Conservation (phyloP, 2,329 filamentous ascomycete genomes). For the Blastomyces gilchristii region DNA sequence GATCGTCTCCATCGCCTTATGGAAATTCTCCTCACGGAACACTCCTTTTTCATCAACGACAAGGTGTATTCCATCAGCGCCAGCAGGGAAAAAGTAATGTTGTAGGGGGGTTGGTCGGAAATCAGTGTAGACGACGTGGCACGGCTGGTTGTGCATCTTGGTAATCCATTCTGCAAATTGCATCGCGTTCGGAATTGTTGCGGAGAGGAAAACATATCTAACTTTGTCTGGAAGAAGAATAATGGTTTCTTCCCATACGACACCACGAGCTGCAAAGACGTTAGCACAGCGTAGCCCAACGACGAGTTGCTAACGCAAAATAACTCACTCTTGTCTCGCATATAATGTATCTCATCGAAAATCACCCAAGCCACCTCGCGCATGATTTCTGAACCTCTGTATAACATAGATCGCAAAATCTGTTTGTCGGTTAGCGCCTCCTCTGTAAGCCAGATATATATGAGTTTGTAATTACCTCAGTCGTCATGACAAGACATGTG, state of each 20-base stretch:
- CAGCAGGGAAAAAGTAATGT: conserved; percentile 93
- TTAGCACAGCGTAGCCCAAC: not conserved
- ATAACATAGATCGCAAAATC: conserved; percentile 97
- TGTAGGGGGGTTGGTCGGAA: conserved; percentile 94
- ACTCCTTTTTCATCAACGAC: conserved; percentile 94
- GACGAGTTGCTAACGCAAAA: not conserved
- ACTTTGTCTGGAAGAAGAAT: conserved; percentile 97
- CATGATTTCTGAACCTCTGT: conserved; percentile 98
- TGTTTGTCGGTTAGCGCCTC: conserved; percentile 16
- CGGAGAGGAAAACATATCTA: conserved; percentile 94
- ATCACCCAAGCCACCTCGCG: conserved; percentile 97
- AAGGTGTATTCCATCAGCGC: conserved; percentile 83
- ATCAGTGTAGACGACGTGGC: conserved; percentile 97
- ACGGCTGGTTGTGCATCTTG: conserved; percentile 94
- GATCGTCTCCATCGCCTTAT: conserved; percentile 85
- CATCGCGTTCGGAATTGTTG: conserved; percentile 97
- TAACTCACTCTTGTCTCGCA: conserved; percentile 66
- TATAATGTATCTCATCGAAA: conserved; percentile 97
- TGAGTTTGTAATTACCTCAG: conserved; percentile 46
- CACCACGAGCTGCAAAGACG: conserved; percentile 54
- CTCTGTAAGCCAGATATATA: not conserved
- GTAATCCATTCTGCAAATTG: conserved; percentile 99
- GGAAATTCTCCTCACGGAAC: conserved; percentile 96
- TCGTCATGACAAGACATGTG: conserved; percentile 97
- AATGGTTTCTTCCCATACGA: conserved; percentile 99